phyloP scores from a whole-genome alignment of 805 yeast genomes.

The Yarrowia osloensis region DNA sequence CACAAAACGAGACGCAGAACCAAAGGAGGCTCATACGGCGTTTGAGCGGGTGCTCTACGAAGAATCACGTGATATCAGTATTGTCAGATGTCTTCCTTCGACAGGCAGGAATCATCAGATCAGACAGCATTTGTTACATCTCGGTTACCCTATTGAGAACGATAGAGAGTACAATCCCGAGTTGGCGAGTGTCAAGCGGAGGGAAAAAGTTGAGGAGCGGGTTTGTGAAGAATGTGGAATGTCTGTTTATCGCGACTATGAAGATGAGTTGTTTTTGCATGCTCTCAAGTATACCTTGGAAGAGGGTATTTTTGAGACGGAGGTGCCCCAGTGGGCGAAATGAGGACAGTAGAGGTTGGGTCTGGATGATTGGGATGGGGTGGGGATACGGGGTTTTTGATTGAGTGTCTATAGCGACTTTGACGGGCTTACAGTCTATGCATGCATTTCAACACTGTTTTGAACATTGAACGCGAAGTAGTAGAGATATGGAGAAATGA shows the following conservation, averaged over 20 bases:
- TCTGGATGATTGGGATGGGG: too few species aligned
- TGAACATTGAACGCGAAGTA: too few species aligned
- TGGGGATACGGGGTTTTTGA: too few species aligned
- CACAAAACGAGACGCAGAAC: not conserved
- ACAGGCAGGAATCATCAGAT: constrained; percentile 97
- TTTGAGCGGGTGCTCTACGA: constrained; percentile 54
- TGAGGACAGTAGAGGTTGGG: too few species aligned
- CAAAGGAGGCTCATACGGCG: constrained; percentile 65
- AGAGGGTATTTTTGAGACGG: not conserved
- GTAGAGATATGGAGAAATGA: too few species aligned
- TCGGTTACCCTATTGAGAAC: constrained; percentile 86
- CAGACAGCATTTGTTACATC: constrained; percentile 80
- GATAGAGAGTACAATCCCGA: constrained; percentile 76
- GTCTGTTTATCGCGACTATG: not conserved
- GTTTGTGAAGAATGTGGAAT: not conserved
- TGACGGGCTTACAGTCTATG: too few species aligned
- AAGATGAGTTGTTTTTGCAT: constrained; percentile 2
- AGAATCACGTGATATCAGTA: constrained; percentile 52
- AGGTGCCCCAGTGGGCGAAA: not conserved
- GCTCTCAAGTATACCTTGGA: constrained; percentile 8
- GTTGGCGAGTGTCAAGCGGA: not conserved
- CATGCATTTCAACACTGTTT: too few species aligned
- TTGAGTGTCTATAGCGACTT: too few species aligned
- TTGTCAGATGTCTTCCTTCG: constrained; percentile 75
- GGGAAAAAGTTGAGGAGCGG: not conserved